Base-by-base conservation (phyloP, 2,329 filamentous ascomycete species). In the Pyricularia sp. region DNA sequence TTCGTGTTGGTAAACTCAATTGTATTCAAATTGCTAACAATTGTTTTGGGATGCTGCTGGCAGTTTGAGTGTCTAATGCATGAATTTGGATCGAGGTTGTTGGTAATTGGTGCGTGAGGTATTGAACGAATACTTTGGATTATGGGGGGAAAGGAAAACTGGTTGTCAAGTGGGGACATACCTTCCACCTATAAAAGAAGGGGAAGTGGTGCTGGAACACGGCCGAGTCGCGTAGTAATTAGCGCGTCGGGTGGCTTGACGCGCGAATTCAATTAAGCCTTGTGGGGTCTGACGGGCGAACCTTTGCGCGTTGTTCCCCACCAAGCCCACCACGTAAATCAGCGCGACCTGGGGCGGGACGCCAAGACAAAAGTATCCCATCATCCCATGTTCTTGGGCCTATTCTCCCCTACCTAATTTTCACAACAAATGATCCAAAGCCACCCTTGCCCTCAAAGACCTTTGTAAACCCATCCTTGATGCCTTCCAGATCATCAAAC, bases 371-470 rank as follows among this genome's bases (percentile, higher is more conserved):
- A 4, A 42, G 33, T 42, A 5, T 3, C 33, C 33, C 33, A 42
- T 42, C 33, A 42, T 42, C 33, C 14, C 33, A 42, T 42, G 33
- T 42, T 5, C 4, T 42, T 14, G 14, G 33, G 31, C 31, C 11
- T 2, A 2, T 26, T 28, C 59, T 7, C 11, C 26, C 25, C 59
- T 63, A 68, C 23, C 67, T n/a, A 68, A 82, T 75, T 69, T 75
- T 78, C 20, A 84, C 74, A 0, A 84, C 77, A 36, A 81, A 70
- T 70, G 80, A 80, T 23, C 82, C 82, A 20, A 82, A 64, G 0
- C 81, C 82, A 0, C 82, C 81, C 69, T 80, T 82, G 1, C 78
- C 77, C 1, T 73, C 74, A 20, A 76, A 76, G 5, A 83, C 79
- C 72, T 79, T 76, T 10, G 78, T 76, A 68, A 81, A 82, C 1